phyloP scores from a whole-genome alignment of 306 rosid genomes.

The Pterocarpus santalinus region DNA sequence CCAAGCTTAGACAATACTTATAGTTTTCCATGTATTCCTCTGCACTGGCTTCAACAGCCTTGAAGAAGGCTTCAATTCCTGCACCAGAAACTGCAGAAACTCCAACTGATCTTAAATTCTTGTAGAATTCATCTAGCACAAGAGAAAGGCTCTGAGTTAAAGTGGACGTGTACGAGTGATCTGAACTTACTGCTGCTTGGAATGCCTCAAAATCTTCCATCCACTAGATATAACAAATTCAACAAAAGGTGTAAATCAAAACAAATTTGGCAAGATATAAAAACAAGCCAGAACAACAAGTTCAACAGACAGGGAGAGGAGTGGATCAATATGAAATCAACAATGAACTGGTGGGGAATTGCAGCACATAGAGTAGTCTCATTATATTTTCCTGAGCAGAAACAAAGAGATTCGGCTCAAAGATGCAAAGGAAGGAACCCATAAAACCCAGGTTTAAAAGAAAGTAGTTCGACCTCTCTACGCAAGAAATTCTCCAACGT shows the following conservation, averaged over 20 bases:
- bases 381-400: not conserved
- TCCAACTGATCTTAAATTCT: constrained; percentile 79
- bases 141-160: constrained; percentile 81
- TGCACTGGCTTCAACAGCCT: constrained; percentile 72
- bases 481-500: constrained; percentile 24
- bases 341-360: not conserved
- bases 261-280: not conserved
- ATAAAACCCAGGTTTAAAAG: constrained; percentile 7
- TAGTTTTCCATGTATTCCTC: constrained; percentile 84
- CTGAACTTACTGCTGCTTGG: constrained; percentile 72
- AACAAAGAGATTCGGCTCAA: constrained; percentile 29
- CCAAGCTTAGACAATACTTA: constrained; percentile 57
- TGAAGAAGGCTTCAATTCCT: constrained; percentile 83
- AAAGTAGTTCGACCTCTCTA: not conserved
- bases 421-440: constrained; percentile 24
- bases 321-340: not conserved
- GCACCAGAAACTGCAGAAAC: constrained; percentile 83
- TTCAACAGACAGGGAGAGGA: not conserved
- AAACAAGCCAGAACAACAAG: constrained; percentile 7
- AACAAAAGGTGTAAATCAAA: not conserved
- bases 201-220: constrained; percentile 90
- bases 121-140: constrained; percentile 84
- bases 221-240: constrained; percentile 66
- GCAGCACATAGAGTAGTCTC: not conserved
- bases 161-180: constrained; percentile 65